Conservation (phyloP, 2,329 filamentous ascomycete genomes). For the Sporothrix brasiliensis region DNA sequence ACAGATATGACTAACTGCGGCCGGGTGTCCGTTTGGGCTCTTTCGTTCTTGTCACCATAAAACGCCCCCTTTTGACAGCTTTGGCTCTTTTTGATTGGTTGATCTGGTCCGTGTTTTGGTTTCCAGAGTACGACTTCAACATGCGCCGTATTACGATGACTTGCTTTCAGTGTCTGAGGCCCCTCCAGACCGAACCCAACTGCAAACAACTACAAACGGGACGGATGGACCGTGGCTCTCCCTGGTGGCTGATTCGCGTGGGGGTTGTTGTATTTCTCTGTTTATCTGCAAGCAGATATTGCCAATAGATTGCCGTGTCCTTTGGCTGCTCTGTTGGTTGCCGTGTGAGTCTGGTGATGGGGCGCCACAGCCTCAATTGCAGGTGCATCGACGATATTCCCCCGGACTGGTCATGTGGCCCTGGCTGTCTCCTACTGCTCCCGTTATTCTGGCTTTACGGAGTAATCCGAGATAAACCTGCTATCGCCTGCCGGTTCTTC, state of each 20-base stretch:
- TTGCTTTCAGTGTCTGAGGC: not conserved
- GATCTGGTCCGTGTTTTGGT: not conserved
- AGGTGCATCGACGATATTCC: slow-evolving; percentile 20
- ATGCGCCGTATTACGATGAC: no score
- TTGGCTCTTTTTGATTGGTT: not conserved
- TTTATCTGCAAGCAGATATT: not conserved
- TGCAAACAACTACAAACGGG: not conserved
- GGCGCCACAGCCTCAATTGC: slow-evolving; percentile 1
- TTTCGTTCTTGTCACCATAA: not conserved
- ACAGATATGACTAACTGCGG: slow-evolving; percentile 18
- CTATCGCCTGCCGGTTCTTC: not conserved
- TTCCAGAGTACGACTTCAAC: not conserved
- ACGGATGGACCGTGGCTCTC: slow-evolving; percentile 17
- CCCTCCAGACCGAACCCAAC: not conserved
- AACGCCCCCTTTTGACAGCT: not conserved
- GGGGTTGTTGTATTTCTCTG: not conserved
- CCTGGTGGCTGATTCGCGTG: slow-evolving; percentile 9
- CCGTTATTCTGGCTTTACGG: no score
- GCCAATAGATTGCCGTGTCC: slow-evolving; percentile 1
- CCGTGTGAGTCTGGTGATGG: not conserved
- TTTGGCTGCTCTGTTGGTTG: not conserved
- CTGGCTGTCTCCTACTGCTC: not conserved
- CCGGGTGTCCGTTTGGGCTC: slow-evolving; percentile 9
- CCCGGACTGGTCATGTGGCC: slow-evolving; percentile 4
- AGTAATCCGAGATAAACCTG: not conserved